phyloP scores from a whole-genome alignment of 1,284 basidiomycete genomes.

The Athelia psychrophila region DNA sequence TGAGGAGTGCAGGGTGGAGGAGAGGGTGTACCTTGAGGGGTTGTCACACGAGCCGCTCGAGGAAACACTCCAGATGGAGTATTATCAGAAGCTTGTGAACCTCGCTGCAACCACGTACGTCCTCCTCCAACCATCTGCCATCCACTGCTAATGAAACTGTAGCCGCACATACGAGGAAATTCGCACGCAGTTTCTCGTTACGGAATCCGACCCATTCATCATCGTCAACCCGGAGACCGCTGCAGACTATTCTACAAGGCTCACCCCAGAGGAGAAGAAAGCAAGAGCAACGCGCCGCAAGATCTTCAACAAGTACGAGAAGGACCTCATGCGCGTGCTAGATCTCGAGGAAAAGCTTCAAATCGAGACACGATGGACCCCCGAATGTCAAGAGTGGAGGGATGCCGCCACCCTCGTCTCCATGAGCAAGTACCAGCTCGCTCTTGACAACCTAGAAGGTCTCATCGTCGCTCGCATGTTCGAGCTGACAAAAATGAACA shows the following conservation, averaged over 20 bases:
- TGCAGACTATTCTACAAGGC: too few species aligned
- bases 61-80: conserved; percentile 26
- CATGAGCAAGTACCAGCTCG: background rate
- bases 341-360: conserved; percentile 4
- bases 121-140: background rate
- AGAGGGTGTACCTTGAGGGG: conserved; percentile 14
- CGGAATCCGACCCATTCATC: too few species aligned
- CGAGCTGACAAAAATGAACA: conserved; percentile 6
- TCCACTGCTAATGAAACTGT: too few species aligned
- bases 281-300: conserved; percentile 5
- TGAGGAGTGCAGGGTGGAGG: conserved; percentile 16
- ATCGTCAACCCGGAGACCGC: too few species aligned
- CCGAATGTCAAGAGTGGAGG: background rate
- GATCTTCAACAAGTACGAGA: conserved; percentile 4
- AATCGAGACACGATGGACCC: conserved; percentile 1
- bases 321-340: conserved; percentile 4
- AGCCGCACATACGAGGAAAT: too few species aligned
- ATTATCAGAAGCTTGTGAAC: conserved; percentile 19
- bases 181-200: too few species aligned
- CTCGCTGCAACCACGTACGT: conserved; percentile 6
- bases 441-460: background rate
- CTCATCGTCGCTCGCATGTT: conserved; percentile 2
- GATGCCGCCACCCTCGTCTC: background rate
- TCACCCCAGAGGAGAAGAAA: too few species aligned
- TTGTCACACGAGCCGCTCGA: conserved; percentile 17